A percentile compares a stretch with the other conserved stretches of the same genome.
Conservation (phyloP, 345 rosid genomes). For the Garcia nutans region DNA sequence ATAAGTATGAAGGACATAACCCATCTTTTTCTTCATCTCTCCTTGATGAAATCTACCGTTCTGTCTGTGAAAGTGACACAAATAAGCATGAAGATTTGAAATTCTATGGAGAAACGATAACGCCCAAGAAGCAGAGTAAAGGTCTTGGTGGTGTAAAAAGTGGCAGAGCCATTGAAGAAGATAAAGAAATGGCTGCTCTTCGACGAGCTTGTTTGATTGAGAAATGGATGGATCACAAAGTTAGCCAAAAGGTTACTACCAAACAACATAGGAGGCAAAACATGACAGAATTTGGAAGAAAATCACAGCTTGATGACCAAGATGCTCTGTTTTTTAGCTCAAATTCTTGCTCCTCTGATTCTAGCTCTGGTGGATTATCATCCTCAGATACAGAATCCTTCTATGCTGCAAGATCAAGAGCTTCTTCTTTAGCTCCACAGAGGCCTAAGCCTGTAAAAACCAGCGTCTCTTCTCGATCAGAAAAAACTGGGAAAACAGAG, state of each 20-base stretch:
- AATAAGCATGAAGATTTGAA: conserved; percentile 33
- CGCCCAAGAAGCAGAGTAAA: conserved; percentile 36
- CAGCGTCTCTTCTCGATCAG: conserved; percentile 27
- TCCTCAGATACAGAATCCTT: conserved; percentile 75
- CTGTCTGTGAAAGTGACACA: conserved; percentile 51
- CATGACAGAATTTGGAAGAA: conserved; percentile 35
- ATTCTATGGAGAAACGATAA: conserved; percentile 40
- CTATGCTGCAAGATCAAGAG: conserved; percentile 37
- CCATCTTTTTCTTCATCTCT: conserved; percentile 90
- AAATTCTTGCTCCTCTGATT: conserved; percentile 70
- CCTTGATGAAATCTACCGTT: conserved; percentile 89
- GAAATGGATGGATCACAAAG: conserved; percentile 47
- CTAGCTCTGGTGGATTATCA: conserved; percentile 70
- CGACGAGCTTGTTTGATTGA: conserved; percentile 41
- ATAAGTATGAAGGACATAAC: conserved; percentile 30
- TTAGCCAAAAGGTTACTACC: conserved; percentile 12
- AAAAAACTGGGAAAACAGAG: conserved; percentile 34
- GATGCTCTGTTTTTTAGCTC: conserved; percentile 63
- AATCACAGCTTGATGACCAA: conserved; percentile 30
- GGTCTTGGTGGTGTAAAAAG: conserved; percentile 13
- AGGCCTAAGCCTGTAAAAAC: conserved; percentile 51
- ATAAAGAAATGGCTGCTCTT: conserved; percentile 23
- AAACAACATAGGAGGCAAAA: conserved; percentile 17
- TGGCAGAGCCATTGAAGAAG: conserved; percentile 12
- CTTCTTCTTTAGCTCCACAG: conserved; percentile 35